Base-by-base conservation (phyloP, 2,329 filamentous ascomycete species). In the Gaeumannomyces tritici region DNA sequence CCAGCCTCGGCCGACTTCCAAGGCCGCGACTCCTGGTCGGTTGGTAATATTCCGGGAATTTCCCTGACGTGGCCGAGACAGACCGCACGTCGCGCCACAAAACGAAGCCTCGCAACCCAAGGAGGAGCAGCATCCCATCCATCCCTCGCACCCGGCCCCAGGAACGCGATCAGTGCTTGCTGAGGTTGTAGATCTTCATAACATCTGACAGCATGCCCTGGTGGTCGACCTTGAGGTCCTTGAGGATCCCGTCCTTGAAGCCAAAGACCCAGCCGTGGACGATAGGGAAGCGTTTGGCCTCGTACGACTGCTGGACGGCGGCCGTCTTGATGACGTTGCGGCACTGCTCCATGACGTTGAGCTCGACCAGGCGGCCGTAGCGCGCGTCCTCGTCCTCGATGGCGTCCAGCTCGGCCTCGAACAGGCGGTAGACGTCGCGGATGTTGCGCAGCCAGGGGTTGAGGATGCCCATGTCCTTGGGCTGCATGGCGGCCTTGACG, bases 331-430 rank as follows among this genome's bases (percentile, higher is more conserved):
- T 87, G 66, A 96, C 80, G 68, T 89, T 88, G 72, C 89, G 84
- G 71, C 92, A 85, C 71, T 92, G 89, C 75, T 89, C 85, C 54
- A 87, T 74, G 59, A 96, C 91, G 72, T 96, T 96, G 71, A 95
- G 82, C 79, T 96, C 90, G 60, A 91, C 89, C 63, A 97, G 79
- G 65, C 88, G 87, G 67, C 88, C 75, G 68, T 88, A 87, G 66
- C 87, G 84, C 60, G 82, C 80, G 9, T 80, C 70, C 75, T 82
- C 78, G 76, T 88, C 77, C 71, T 74, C 12, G 73, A 89, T 79
- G 72, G 81, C 69, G 74, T 89, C 87, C 26, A 91, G 81, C 78
- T 91, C 88, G 61, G 76, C 74, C 78, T 90, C 87, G 73, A 90
- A 83, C 67, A 90, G 78, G 13, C 88, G 80, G 75, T 90, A 90